A percentile compares a stretch with the other conserved stretches of the same genome.
Conservation (phyloP, 2,329 filamentous ascomycete species). For the Aspergillus carbonarius region DNA sequence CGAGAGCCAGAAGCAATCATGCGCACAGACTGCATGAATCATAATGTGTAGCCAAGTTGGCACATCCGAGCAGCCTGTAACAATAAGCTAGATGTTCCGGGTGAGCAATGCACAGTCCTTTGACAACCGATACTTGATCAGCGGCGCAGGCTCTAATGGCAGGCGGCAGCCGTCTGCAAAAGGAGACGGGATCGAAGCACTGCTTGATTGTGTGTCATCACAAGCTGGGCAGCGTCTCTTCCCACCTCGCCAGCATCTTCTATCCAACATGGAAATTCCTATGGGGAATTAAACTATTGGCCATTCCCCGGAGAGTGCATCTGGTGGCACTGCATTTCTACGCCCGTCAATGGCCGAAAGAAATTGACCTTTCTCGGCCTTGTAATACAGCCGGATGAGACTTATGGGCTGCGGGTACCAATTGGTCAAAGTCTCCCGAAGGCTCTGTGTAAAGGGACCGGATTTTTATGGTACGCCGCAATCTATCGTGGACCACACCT, state of each 20-base stretch:
- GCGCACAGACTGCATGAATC: background rate
- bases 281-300: background rate
- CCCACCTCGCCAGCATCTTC: background rate
- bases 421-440: background rate
- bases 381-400: background rate
- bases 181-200: background rate
- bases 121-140: background rate
- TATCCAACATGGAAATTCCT: background rate
- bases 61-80: background rate
- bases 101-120: background rate
- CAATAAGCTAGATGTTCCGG: background rate
- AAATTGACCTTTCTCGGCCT: background rate
- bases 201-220: background rate
- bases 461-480: background rate
- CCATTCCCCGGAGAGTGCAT: background rate
- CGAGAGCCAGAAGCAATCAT: background rate
- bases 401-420: background rate
- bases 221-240: background rate
- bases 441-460: background rate
- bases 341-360: background rate
- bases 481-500: background rate
- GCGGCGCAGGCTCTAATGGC: background rate
- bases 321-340: background rate
- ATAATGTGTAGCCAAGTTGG: background rate
- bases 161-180: background rate